These are phyloP conservation scores for Colletotrichum tamarilloi DNA, from an alignment of 2,329 filamentous ascomycete genomes.

Conservation along the genomic window DNA sequence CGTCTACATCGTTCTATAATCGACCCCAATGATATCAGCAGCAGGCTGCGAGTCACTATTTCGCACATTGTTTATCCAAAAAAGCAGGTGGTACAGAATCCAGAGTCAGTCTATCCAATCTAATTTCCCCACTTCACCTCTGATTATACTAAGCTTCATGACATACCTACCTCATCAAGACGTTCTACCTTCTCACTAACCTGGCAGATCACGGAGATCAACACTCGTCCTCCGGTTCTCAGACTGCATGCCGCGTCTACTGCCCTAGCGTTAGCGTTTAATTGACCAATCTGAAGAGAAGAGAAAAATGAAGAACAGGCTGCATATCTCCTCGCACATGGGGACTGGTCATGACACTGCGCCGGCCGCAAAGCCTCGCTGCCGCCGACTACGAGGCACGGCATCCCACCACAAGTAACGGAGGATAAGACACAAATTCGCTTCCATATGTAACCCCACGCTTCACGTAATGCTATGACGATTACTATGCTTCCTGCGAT, in stretches of 20 bases:
- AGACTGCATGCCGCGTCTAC: background rate
- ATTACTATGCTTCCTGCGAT: background rate
- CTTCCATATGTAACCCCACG: background rate
- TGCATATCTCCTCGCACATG: background rate
- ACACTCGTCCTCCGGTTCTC: background rate
- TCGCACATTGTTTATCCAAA: background rate
- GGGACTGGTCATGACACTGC: background rate
- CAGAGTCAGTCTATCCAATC: background rate
- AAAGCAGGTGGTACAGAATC: background rate
- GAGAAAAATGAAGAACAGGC: too few relatives aligned
- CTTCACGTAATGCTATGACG: constrained; percentile 7
- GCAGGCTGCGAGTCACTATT: background rate
- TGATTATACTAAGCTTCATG: background rate
- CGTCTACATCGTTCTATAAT: background rate
- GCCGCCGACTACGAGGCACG: background rate
- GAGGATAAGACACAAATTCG: background rate
- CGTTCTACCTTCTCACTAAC: background rate
- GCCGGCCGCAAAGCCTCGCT: background rate
- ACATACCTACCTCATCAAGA: background rate
- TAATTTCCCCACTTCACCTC: background rate
- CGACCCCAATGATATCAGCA: background rate
- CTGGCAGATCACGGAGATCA: background rate
- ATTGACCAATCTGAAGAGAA: constrained; percentile 5
- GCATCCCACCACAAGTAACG: background rate
- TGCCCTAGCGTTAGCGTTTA: constrained; percentile 21